A percentile compares a stretch with the other conserved stretches of the same genome.
These are phyloP conservation scores for Penicillium psychrofluorescens DNA, from an alignment of 495 filamentous ascomycete species.

Conservation along the genomic window DNA sequence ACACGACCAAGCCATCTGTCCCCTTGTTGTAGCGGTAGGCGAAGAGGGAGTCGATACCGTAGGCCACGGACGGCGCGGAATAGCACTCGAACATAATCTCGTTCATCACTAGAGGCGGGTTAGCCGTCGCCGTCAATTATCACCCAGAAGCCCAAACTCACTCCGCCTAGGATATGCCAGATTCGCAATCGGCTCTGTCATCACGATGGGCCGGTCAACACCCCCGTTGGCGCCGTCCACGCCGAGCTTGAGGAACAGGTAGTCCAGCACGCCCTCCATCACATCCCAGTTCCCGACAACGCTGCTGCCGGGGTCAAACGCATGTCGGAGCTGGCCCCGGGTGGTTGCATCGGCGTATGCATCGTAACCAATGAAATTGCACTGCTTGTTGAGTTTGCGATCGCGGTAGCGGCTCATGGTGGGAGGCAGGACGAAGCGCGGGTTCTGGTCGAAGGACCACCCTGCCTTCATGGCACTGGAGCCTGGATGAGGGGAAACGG, in stretches of 20 bases:
- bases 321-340: constrained; percentile 78
- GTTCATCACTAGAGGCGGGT: constrained; percentile 66
- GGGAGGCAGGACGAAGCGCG: constrained; percentile 73
- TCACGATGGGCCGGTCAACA: constrained; percentile 80
- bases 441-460: constrained; percentile 82
- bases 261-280: constrained; percentile 87
- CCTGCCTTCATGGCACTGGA: constrained; percentile 84
- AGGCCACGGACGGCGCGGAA: constrained; percentile 75
- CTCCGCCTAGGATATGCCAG: constrained; percentile 77
- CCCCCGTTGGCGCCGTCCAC: constrained; percentile 65
- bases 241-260: constrained; percentile 86
- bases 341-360: constrained; percentile 91
- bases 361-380: constrained; percentile 84
- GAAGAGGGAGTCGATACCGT: constrained; percentile 93
- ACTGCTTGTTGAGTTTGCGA: constrained; percentile 81
- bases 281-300: constrained; percentile 97
- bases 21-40: constrained; percentile 89
- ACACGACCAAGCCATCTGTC: constrained; percentile 80
- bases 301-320: constrained; percentile 83
- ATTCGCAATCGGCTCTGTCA: constrained; percentile 95
- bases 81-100: constrained; percentile 97
- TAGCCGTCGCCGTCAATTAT: neutral
- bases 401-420: constrained; percentile 92
- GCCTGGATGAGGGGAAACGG: constrained; percentile 40
- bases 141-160: constrained; percentile 30